These are phyloP conservation scores for Pinus albicaulis DNA, from an alignment of 75 land plant genomes.

Conservation along the genomic window DNA sequence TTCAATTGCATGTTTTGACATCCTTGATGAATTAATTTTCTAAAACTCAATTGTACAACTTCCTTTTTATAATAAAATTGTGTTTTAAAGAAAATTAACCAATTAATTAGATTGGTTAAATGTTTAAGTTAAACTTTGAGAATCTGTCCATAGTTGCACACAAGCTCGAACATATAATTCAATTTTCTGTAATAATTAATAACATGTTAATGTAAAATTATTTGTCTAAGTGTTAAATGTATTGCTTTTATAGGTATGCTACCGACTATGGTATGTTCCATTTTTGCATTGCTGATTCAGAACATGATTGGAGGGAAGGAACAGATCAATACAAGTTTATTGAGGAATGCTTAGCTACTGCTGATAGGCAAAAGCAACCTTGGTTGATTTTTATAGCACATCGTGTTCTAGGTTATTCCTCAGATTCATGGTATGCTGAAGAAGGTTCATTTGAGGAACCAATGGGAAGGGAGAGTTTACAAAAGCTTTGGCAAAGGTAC, in stretches of 20 bases:
- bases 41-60: too few species aligned
- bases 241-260: constrained; percentile 61
- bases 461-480: constrained; percentile 87
- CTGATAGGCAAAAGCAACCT: constrained; percentile 90
- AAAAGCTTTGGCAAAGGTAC: constrained; percentile 91
- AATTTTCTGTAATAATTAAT: too few species aligned
- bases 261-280: constrained; percentile 90
- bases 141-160: too few species aligned
- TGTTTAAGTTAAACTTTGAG: too few species aligned
- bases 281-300: constrained; percentile 92
- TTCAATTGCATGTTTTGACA: too few species aligned
- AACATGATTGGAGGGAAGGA: constrained; percentile 92
- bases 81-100: too few species aligned
- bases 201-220: too few species aligned
- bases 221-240: too few species aligned
- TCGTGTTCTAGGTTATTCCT: constrained; percentile 91
- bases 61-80: too few species aligned
- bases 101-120: too few species aligned
- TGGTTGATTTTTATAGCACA: constrained; percentile 96
- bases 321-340: constrained; percentile 88
- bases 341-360: constrained; percentile 83
- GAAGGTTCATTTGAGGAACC: constrained; percentile 89
- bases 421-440: constrained; percentile 47
- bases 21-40: too few species aligned
- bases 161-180: too few species aligned